Base-by-base conservation (phyloP, 2,329 filamentous ascomycete genomes). In the Xylariaceae sp. region DNA sequence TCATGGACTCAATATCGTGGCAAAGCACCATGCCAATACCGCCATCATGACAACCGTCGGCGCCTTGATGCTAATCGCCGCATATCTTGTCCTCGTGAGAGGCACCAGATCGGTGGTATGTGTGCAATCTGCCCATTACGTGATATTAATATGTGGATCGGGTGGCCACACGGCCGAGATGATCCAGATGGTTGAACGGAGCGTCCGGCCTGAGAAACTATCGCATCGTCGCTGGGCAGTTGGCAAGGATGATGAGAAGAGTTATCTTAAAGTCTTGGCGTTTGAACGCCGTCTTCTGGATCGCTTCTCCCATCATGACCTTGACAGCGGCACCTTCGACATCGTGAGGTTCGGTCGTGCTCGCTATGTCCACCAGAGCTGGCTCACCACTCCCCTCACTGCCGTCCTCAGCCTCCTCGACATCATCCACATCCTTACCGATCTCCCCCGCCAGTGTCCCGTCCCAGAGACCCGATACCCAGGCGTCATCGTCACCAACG, bases 141-240 rank as follows among this genome's bases (percentile, higher is more conserved):
- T 88, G 38, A 69, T 94, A 21, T 76, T 94, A 47, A 81, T 97
- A 17, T 82, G 97, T 16, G 92, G 92, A 36, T 94, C 86, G 3
- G 92, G 92, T 21, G 92, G 92, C 1, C 92, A 98, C 64, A 96
- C 92, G 1, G 82, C 88, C 33, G 92, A 98, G 64, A 94, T 98
- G 85, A 72, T 95, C 47, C 80, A 83, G 55, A 85, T 96, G 68
- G 77, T 98, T 52, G 68, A 70, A 40, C 67, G 70, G 50, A 75
- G 73, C 50, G 76, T 74, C 55, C 69, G 68, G 41, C 63, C 64
- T 27, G 70, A 69, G 48, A 31, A 59, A 38, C 59, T 62, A 55
- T 64, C 81, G 64, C 81, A 85, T 53, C 77, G 92, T 17, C 90
- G 87, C 18, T 98, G 94, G 61, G 66, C 94, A 15, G 72, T 94